Evolutionary conservation across 2,329 filamentous ascomycete species (phyloP), one percentile per base, ranked within the genome.

Genomic region (Sporothrix inflata): DNA sequence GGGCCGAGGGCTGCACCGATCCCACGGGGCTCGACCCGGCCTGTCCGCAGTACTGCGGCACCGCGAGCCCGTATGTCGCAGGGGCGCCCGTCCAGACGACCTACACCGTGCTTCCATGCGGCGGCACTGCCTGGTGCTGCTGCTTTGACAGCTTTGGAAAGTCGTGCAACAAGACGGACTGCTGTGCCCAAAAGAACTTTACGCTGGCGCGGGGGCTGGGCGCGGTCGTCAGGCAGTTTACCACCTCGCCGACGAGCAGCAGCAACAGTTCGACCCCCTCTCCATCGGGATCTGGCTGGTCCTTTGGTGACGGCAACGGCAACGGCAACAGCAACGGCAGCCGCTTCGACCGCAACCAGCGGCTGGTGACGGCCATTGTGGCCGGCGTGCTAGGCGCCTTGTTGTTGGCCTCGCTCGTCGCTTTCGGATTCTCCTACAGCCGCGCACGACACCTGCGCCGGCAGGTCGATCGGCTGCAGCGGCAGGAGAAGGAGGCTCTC

Each of bases 11-110:
- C 14, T 76, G 75, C 42, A 75, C 75, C 2, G 75, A 75, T 55
- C 74, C 73, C 4, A 73, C 72, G 14, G 75, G 75, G 2, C 71
- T 74, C n/a, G 75, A 76, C 57, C 71, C 74, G 24, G 69, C 74
- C 11, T 75, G 75, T 72, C 74, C 74, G 16, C 74, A 75, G 16
- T 76, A 75, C 61, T 76, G 75, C 61, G 75, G 75, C 11, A 55
- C 72, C 27, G 55, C 73, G 2, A 76, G 75, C 66, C 72, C 71
- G 30, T 73, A 71, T 38, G 73, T 75, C 16, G 66, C 73, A 1
- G 69, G 72, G 1, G 38, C 61, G 40, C 75, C 75, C 5, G 27
- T 75, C n/a, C 74, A 76, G 45, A 19, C 75, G 1, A 74, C 75
- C 0, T 76, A 76, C 38, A 74, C 74, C 0, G 72, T 76, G 70